Evolutionary conservation across 164 flowering plant genomes (phyloP).

Genomic region (Kingdonia uniflora): DNA sequence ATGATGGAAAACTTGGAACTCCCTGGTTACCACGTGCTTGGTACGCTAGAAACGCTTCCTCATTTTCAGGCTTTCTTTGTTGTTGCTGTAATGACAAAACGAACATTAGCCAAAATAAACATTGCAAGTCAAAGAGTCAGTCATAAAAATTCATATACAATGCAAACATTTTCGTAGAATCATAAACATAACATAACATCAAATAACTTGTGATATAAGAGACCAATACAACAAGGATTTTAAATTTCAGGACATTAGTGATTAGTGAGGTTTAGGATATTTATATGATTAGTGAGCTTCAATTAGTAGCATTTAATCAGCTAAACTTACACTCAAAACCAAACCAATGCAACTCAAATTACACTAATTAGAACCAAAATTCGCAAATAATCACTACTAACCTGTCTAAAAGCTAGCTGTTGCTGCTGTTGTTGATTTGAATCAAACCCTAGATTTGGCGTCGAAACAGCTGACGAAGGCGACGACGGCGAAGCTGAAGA

Average conservation of each 20-base stretch:
- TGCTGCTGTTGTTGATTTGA: slow-evolving; percentile 31
- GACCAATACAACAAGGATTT: no score
- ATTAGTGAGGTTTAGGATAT: no score
- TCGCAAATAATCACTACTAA: slow-evolving; percentile 6
- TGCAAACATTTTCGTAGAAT: no score
- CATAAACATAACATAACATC: no score
- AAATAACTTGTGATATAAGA: no score
- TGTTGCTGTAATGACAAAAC: slow-evolving; percentile 58
- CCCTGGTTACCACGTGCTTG: slow-evolving; percentile 63
- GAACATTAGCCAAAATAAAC: slow-evolving; percentile 7
- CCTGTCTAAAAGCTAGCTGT: slow-evolving; percentile 22
- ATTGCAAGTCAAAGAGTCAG: no score
- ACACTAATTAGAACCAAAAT: no score
- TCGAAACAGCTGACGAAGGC: slow-evolving; percentile 69
- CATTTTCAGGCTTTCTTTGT: slow-evolving; percentile 66
- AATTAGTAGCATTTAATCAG: no score
- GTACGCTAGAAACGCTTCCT: slow-evolving; percentile 62
- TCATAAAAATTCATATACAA: no score
- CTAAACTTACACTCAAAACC: neutral
- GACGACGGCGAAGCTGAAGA: slow-evolving; percentile 72
- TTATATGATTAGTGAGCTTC: no score
- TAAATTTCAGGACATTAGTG: no score
- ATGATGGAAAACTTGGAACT: slow-evolving; percentile 38
- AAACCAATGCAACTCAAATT: neutral
- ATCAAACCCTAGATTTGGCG: slow-evolving; percentile 58